These are phyloP conservation scores for Stephanodiscus minutulus DNA, from an alignment of 108 stramenopile species.

Conservation along the genomic window DNA sequence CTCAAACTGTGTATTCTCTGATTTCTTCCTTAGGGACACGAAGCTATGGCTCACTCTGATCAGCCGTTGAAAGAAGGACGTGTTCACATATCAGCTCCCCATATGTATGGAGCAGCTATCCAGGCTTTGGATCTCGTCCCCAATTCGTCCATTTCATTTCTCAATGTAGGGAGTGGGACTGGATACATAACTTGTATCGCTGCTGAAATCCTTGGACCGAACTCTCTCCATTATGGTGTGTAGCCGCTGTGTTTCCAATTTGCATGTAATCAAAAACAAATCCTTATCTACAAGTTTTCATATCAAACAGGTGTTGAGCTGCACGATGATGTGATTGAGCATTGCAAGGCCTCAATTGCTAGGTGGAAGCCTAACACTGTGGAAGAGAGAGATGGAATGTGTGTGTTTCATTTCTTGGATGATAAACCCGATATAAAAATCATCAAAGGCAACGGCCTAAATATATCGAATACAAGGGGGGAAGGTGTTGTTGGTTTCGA, in stretches of 20 bases:
- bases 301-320: conserved; percentile 68
- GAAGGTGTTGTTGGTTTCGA: conserved; percentile 81
- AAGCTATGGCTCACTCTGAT: conserved; percentile 70
- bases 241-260: not conserved
- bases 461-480: conserved; percentile 55
- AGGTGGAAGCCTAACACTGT: conserved; percentile 59
- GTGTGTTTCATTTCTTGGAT: conserved; percentile 43
- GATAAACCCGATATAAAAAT: conserved; percentile 55
- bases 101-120: conserved; percentile 86
- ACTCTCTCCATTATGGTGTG: conserved; percentile 68
- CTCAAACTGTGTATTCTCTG: not conserved
- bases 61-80: conserved; percentile 81
- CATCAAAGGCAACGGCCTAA: conserved; percentile 78
- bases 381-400: conserved; percentile 25
- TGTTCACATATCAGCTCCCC: conserved; percentile 92
- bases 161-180: conserved; percentile 89
- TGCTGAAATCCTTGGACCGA: conserved; percentile 76
- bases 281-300: not conserved
- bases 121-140: conserved; percentile 83
- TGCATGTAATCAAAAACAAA: not conserved
- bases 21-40: conserved; percentile 32
- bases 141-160: conserved; percentile 59
- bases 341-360: conserved; percentile 64
- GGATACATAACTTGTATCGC: conserved; percentile 86
- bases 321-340: conserved; percentile 72